Evolutionary conservation across 768 basidiomycete species (phyloP), one percentile per base, ranked within the genome.

Genomic region (Auriculariales sp.): DNA sequence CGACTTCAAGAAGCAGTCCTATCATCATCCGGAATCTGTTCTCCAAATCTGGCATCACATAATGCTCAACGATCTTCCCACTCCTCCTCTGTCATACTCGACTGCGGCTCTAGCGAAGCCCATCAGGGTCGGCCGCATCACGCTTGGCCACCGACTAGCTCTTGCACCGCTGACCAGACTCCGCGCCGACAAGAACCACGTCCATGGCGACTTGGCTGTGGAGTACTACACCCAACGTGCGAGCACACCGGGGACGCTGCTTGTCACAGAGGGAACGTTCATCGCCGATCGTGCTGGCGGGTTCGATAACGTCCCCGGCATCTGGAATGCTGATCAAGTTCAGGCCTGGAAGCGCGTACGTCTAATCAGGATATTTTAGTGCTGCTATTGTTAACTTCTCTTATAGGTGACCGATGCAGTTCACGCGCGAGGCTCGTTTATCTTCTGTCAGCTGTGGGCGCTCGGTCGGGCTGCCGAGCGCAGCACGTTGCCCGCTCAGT

Each of bases 361-460:
- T 48, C 28, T 39, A 4, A 32, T 3, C 36, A 39, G 22, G 15
- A 14, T 11, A 11, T 9, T 14, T 17, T 14, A 19, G 9, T 17
- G 35, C 7, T 7, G 35, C 6, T 17, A 15, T 32, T 36, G n/a
- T 34, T n/a, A 9, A 45, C n/a, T n/a, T n/a, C n/a, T n/a, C n/a
- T 12, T 19, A 24, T 24, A 78, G 76, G 60, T 87, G 15, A 73
- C 72, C n/a, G 69, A 73, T 9, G 72, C 69, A 0, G 79, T 81
- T 0, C 81, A 83, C 55, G 69, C 68, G 3, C 68, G 72, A 44
- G 70, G 70, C 2, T 73, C 68, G 0, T 70, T 63, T 58, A 71
- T 81, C 19, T 77, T 66, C 58, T 50, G 71, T 28, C 79, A 82
- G 58, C 67, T 79, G 1, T 77, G 78, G 78, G 71, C 79, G 1